phyloP scores from a whole-genome alignment of 2,329 filamentous ascomycete species.

The Chrysosporium keratinophilum region DNA sequence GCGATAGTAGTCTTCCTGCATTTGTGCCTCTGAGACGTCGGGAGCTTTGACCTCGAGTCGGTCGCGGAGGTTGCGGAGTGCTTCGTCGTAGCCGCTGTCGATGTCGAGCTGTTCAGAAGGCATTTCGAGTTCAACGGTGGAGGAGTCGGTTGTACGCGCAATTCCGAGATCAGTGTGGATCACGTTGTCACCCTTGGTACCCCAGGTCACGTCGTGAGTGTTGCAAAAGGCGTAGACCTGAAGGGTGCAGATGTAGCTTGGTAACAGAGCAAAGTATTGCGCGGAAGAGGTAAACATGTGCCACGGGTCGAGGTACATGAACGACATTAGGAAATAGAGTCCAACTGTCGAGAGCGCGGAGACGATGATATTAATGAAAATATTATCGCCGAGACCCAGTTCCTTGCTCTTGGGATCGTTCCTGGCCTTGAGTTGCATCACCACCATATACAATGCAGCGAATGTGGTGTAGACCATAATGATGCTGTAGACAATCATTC shows the following conservation, averaged over 20 bases:
- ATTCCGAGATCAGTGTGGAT: slow-evolving; percentile 85
- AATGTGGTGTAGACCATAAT: slow-evolving; percentile 97
- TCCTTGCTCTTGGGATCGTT: slow-evolving; percentile 32
- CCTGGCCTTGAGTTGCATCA: slow-evolving; percentile 59
- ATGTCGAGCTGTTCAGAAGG: slow-evolving; percentile 96
- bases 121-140: slow-evolving; percentile 92
- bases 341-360: slow-evolving; percentile 81
- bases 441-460: slow-evolving; percentile 76
- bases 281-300: slow-evolving; percentile 90
- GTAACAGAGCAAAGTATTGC: slow-evolving; percentile 88
- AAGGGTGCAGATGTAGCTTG: slow-evolving; percentile 89
- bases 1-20: slow-evolving; percentile 98
- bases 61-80: slow-evolving; percentile 88
- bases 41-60: slow-evolving; percentile 66
- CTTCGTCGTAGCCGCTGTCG: slow-evolving; percentile 93
- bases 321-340: slow-evolving; percentile 90
- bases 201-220: slow-evolving; percentile 97
- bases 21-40: slow-evolving; percentile 59
- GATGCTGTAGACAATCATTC: slow-evolving; percentile 79
- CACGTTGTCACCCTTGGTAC: slow-evolving; percentile 96
- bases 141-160: slow-evolving; percentile 63
- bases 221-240: slow-evolving; percentile 99
- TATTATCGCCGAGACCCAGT: slow-evolving; percentile 64
- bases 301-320: slow-evolving; percentile 96
- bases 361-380: slow-evolving; percentile 91